Evolutionary conservation across 805 yeast genomes (phyloP), one percentile per base, ranked within the genome.

Genomic region (Candida ascalaphidarum): DNA sequence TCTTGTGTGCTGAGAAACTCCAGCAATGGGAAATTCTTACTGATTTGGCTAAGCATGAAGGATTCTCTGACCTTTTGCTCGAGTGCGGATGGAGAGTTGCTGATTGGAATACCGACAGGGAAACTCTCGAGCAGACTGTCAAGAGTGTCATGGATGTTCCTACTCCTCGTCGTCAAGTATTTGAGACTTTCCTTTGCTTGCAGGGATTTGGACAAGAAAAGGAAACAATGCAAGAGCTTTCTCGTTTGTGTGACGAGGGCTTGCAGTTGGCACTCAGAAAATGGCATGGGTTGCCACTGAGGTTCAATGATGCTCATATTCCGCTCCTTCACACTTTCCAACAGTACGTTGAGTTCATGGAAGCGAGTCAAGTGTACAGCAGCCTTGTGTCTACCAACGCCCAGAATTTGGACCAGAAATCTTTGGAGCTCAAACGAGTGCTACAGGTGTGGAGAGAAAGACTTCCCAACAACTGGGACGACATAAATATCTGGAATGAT

Each of bases 21-120:
- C 98, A 92, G 49, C 96, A 92, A 40, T 92, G 99, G 99, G 98
- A 92, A 48, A 80, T 92, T 26, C 63, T 92, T 34, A 89, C 98
- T 0, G 99, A 92, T 45, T 65, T 94, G 17, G 96, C 98, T 3
- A 86, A 89, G 43, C 97, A 94, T 47, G 99, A 94, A 62, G 96
- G 96, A 0, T 94, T 89, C 50, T 86, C 96, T 0, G 98, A 92
- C 46, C 64, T 92, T 39, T 59, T 94, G 15, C 63, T 92, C n/a
- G 99, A 92, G 52, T 94, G 98, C 68, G 98, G 97, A 21, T 92
- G 99, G 99, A 70, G 99, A 46, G 94, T 92, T 22, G 96, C 98
- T 6, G 97, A 92, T 47, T 92, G 98, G 98, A 80, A 79, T 35
- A 78, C 94, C 7, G 98, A 94, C 46, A 71, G 88, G 38, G 97